These are phyloP conservation scores for Mortierella alpina DNA, from an alignment of 192 early-diverging fungal species.

Conservation along the genomic window DNA sequence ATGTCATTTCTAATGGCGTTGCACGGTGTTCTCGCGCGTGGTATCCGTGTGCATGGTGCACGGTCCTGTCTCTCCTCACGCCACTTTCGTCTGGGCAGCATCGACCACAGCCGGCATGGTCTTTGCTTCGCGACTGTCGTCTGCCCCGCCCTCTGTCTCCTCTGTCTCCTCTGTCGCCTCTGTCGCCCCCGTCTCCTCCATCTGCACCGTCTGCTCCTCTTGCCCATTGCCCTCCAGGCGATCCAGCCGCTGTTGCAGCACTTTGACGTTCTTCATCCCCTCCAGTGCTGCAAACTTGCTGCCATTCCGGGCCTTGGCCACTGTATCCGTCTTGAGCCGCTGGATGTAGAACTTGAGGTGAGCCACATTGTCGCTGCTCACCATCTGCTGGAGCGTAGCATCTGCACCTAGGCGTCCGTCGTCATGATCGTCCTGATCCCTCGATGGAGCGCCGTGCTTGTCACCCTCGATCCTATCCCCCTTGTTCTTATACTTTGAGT, in stretches of 20 bases:
- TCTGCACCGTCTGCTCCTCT: too few species aligned
- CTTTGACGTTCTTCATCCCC: slow-evolving; percentile 51
- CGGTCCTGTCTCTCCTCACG: too few species aligned
- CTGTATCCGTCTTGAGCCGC: slow-evolving; percentile 43
- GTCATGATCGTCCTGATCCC: not conserved
- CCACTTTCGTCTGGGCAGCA: too few species aligned
- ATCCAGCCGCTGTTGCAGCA: slow-evolving; percentile 29
- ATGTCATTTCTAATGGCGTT: too few species aligned
- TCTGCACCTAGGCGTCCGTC: slow-evolving; percentile 21
- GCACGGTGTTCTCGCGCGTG: too few species aligned
- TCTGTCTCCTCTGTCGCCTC: too few species aligned
- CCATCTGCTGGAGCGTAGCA: slow-evolving; percentile 36
- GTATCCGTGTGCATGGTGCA: too few species aligned
- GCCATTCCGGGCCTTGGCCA: slow-evolving; percentile 41
- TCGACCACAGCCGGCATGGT: too few species aligned
- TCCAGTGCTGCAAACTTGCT: slow-evolving; percentile 41
- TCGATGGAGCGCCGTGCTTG: not conserved
- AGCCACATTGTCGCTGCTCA: slow-evolving; percentile 12
- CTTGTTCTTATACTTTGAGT: slow-evolving; percentile 49
- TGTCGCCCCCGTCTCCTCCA: too few species aligned
- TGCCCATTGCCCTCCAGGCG: slow-evolving; percentile 8
- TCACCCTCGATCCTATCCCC: not conserved
- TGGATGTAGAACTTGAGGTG: slow-evolving; percentile 40
- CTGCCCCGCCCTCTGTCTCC: too few species aligned
- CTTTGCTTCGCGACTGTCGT: too few species aligned